Percentiles rank a stretch among this genome's conserved stretches.
Evolutionary conservation across 768 basidiomycete species (phyloP).

Genomic region (Leucosporidium scottii): DNA sequence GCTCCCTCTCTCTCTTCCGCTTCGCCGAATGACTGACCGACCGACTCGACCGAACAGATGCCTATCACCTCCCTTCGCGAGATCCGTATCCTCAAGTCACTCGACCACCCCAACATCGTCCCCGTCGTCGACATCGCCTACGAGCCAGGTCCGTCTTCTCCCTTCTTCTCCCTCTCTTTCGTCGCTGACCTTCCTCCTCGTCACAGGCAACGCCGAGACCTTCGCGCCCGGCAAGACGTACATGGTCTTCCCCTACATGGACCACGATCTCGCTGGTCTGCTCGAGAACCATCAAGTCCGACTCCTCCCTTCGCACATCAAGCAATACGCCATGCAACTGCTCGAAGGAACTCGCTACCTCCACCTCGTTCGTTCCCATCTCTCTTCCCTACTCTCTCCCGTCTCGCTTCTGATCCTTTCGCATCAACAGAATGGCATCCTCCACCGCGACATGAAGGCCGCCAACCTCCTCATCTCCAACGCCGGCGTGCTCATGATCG

Average conservation of each 20-base stretch:
- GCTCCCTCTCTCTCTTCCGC: background rate
- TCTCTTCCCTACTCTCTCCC: background rate
- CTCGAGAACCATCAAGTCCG: conserved; percentile 72
- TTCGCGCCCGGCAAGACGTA: conserved; percentile 66
- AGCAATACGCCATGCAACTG: conserved; percentile 90
- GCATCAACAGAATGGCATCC: conserved; percentile 69
- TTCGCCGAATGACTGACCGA: background rate
- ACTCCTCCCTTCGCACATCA: conserved; percentile 75
- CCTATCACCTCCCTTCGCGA: conserved; percentile 93
- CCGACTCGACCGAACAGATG: conserved; percentile 39
- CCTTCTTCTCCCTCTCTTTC: background rate
- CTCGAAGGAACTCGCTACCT: conserved; percentile 95
- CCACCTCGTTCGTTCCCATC: conserved; percentile 74
- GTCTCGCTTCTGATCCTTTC: background rate
- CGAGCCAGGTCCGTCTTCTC: conserved; percentile 42
- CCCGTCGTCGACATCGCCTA: conserved; percentile 89
- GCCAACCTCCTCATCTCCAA: conserved; percentile 93
- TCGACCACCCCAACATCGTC: conserved; percentile 78
- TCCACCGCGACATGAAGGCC: conserved; percentile 98
- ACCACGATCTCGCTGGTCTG: conserved; percentile 92
- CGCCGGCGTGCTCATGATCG: conserved; percentile 72
- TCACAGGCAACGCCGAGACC: conserved; percentile 24
- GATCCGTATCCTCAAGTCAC: conserved; percentile 88
- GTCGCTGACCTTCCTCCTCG: background rate
- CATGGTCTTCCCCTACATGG: conserved; percentile 99